Conservation (phyloP, 768 basidiomycete genomes). For the Mycena vitilis region DNA sequence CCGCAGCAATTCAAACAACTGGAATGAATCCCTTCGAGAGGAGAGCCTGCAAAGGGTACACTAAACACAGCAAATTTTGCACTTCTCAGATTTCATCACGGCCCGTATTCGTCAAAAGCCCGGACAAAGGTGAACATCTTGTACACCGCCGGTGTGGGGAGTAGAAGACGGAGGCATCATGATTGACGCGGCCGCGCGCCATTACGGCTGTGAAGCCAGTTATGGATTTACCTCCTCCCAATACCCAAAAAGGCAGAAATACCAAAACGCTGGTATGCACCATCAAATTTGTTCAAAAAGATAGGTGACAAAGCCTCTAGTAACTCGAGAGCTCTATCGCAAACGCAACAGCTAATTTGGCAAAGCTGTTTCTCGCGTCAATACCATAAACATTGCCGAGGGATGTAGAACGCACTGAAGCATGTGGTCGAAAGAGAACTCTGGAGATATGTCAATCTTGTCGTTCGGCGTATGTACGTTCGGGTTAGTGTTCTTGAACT, state of each 20-base stretch:
- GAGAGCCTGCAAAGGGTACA: too few relatives aligned
- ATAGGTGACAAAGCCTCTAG: background rate
- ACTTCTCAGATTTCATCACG: too few relatives aligned
- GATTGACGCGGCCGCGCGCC: background rate
- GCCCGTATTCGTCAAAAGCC: too few relatives aligned
- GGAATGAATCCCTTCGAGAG: too few relatives aligned
- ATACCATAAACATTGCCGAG: background rate
- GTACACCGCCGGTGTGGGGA: too few relatives aligned
- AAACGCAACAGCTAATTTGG: slow-evolving; percentile 57
- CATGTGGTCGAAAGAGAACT: slow-evolving; percentile 78
- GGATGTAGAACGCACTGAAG: slow-evolving; percentile 47
- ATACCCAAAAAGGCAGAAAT: slow-evolving; percentile 10
- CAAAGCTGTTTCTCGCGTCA: background rate
- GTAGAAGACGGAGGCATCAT: background rate
- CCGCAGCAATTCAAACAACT: too few relatives aligned
- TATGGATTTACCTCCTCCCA: background rate
- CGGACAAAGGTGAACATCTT: too few relatives aligned
- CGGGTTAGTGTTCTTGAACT: slow-evolving; percentile 61
- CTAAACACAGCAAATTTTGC: too few relatives aligned
- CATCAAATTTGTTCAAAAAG: background rate
- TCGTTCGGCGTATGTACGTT: slow-evolving; percentile 58
- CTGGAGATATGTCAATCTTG: slow-evolving; percentile 66
- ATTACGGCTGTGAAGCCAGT: background rate
- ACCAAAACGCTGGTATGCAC: background rate
- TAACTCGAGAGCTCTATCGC: slow-evolving; percentile 57